Conservation (phyloP, 1,139 yeast genomes). For the Taphrina pruni region DNA sequence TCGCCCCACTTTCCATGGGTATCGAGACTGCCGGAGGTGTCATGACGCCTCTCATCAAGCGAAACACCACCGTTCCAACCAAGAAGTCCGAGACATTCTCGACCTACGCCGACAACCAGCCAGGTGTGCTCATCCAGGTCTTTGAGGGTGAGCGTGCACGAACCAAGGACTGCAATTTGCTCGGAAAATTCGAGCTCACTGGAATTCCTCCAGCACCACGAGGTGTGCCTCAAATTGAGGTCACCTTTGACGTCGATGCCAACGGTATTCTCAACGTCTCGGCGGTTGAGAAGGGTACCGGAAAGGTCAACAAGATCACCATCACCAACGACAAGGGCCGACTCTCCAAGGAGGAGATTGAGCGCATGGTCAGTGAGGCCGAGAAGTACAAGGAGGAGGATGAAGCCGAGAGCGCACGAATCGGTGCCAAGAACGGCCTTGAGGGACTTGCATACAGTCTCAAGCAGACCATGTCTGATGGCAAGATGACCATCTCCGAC, state of each 20-base stretch:
- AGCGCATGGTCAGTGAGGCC: conserved; percentile 92
- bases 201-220: conserved; percentile 97
- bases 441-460: conserved; percentile 91
- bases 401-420: conserved; percentile 79
- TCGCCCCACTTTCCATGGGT: conserved; percentile 86
- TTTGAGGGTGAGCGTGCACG: conserved; percentile 94
- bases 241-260: conserved; percentile 88
- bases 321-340: conserved; percentile 95
- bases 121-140: conserved; percentile 90
- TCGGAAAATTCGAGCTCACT: conserved; percentile 89
- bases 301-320: conserved; percentile 79
- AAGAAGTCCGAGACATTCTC: conserved; percentile 91
- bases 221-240: conserved; percentile 95
- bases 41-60: conserved; percentile 86
- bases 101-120: conserved; percentile 91
- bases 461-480: conserved; percentile 81
- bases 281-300: conserved; percentile 90
- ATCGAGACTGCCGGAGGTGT: conserved; percentile 96
- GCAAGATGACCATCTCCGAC: conserved; percentile 69
- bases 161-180: conserved; percentile 90
- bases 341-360: conserved; percentile 90
- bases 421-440: conserved; percentile 81
- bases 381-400: conserved; percentile 85
- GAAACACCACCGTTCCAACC: conserved; percentile 92
- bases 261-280: conserved; percentile 93